Evolutionary conservation across 352 stramenopile species (phyloP), one percentile per base, ranked within the genome.

Genomic region (Phytophthora brassicae): DNA sequence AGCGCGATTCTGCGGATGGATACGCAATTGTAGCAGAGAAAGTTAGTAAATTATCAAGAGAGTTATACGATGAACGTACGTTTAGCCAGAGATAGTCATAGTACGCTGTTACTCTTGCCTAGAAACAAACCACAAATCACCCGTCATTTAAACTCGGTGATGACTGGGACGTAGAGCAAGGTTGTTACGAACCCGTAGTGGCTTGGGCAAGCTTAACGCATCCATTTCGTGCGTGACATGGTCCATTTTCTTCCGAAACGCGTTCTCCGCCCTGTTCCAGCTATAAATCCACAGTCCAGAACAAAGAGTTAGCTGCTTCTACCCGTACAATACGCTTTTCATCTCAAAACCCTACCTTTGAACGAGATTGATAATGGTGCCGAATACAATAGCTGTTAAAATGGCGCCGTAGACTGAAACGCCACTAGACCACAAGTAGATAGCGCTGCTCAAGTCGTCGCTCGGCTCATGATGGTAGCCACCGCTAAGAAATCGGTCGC

Each of bases 71-170:
- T 28, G n/a, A 26, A 52, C 70, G 49, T 54, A 81, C 73, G 56
- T 89, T 89, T 1, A 89, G 43, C 79, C 79, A 89, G n/a, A 89
- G 60, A 44, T 87, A 89, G 56, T 89, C 79, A 41, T 89, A 84
- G 65, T 86, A 89, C n/a, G 77, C 77, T 13, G 57, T 79, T 31
- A 88, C 74, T 43, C 79, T 70, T 43, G 68, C 47, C 67, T 81
- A 52, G 8, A 9, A 45, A 2, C 16, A 12, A 52, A 4, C 45
- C 45, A 36, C 19, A 58, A 48, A 29, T 29, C 13, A 33, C 41
- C 3, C 19, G 35, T 28, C n/a, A 9, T 16, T 47, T 20, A 16
- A n/a, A n/a, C n/a, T n/a, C n/a, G n/a, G 54, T 16, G 9, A 47
- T 39, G 14, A 14, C 16, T 41, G 3, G 14, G 20, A 36, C 14